Conservation (phyloP, 768 basidiomycete genomes). For the Leccinum obscurum region DNA sequence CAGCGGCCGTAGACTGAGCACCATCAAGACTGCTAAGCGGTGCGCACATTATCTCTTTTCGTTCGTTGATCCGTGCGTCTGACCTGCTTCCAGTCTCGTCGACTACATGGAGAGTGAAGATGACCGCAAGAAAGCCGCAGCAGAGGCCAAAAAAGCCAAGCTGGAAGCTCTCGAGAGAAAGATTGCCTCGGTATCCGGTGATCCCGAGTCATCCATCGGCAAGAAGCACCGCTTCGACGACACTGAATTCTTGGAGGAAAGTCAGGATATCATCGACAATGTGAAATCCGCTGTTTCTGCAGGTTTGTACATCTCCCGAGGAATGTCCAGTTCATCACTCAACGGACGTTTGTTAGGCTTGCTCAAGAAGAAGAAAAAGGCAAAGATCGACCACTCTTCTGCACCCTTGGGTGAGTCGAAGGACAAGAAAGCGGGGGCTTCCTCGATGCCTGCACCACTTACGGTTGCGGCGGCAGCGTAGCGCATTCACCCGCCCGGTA, state of each 20-base stretch:
- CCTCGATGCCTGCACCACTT: slow-evolving; percentile 3
- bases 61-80: neutral
- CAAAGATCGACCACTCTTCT: slow-evolving; percentile 43
- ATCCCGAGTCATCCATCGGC: slow-evolving; percentile 54
- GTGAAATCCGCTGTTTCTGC: slow-evolving; percentile 89
- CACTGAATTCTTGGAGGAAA: slow-evolving; percentile 88
- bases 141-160: slow-evolving; percentile 77
- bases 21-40: slow-evolving; percentile 96
- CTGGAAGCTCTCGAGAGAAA: slow-evolving; percentile 83
- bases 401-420: slow-evolving; percentile 8
- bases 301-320: slow-evolving; percentile 47
- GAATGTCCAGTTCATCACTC: slow-evolving; percentile 1
- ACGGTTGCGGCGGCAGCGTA: slow-evolving; percentile 22
- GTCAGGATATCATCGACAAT: slow-evolving; percentile 83
- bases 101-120: slow-evolving; percentile 86
- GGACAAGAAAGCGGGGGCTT: slow-evolving; percentile 1
- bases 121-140: slow-evolving; percentile 72
- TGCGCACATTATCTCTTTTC: slow-evolving; percentile 36
- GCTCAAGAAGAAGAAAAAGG: slow-evolving; percentile 76
- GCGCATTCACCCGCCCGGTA: neutral
- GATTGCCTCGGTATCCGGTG: slow-evolving; percentile 44
- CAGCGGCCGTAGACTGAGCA: slow-evolving; percentile 84
- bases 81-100: slow-evolving; percentile 54
- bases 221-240: slow-evolving; percentile 93
- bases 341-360: slow-evolving; percentile 48